Evolutionary conservation across 2,329 filamentous ascomycete species (phyloP).

Genomic region (Fusarium sp.): DNA sequence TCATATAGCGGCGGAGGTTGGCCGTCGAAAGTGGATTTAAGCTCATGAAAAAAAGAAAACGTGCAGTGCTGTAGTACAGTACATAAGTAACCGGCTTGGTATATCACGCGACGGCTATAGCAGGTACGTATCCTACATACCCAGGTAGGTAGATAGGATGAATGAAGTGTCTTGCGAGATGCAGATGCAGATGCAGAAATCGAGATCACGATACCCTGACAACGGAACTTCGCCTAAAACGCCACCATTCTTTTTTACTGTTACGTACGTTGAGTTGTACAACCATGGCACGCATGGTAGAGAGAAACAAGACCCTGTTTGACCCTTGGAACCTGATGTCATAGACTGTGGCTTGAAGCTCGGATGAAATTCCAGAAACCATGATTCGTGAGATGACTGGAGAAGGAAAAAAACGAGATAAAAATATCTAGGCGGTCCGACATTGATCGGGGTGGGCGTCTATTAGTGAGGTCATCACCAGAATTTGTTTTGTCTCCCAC

Average conservation of each 20-base stretch:
- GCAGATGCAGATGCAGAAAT: neutral
- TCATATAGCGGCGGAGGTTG: neutral
- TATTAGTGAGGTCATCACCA: conserved; percentile 33
- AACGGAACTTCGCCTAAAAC: conserved; percentile 1
- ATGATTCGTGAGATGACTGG: neutral
- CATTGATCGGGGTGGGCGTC: conserved; percentile 7
- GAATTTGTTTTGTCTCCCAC: neutral
- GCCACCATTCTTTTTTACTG: neutral
- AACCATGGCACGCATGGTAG: neutral
- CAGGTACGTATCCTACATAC: neutral
- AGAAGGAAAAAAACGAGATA: neutral
- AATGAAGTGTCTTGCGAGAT: neutral
- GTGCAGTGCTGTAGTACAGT: conserved; percentile 5
- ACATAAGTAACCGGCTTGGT: conserved; percentile 2
- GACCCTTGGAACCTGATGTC: conserved; percentile 1
- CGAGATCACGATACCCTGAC: neutral
- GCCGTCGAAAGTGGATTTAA: conserved; percentile 25
- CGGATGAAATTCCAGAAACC: neutral
- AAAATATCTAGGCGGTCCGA: conserved; percentile 12
- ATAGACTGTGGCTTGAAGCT: conserved; percentile 10
- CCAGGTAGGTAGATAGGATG: neutral
- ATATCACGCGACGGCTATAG: neutral
- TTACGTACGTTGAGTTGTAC: neutral
- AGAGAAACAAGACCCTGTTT: neutral
- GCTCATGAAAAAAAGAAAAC: conserved; percentile 26